Evolutionary conservation across 73 alveolate genomes (phyloP).

Genomic region (Symbiodinium pilosum): DNA sequence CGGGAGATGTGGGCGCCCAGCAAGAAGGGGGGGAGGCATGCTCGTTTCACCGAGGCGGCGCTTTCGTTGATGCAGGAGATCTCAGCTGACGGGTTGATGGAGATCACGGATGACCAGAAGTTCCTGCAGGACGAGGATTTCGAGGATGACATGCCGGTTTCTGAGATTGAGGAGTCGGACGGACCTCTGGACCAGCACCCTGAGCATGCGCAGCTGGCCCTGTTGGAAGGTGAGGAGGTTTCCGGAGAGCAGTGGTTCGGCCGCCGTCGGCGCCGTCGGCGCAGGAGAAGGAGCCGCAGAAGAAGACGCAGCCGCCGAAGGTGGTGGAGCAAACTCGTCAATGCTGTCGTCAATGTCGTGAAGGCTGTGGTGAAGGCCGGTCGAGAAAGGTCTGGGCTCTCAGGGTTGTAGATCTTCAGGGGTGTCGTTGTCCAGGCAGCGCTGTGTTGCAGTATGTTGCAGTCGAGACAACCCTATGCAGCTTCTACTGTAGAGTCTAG

Average conservation of each 20-base stretch:
- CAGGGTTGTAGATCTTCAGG: not conserved
- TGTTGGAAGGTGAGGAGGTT: not conserved
- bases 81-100: not conserved
- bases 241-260: not conserved
- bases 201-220: constrained; percentile 1
- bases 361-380: not conserved
- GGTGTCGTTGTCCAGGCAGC: too few species aligned
- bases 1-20: too few species aligned
- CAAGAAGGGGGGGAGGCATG: not conserved
- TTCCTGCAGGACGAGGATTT: not conserved
- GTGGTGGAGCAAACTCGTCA: not conserved
- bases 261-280: not conserved
- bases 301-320: not conserved
- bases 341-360: not conserved
- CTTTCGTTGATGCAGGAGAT: not conserved
- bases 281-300: not conserved
- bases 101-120: not conserved
- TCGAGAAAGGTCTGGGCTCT: not conserved
- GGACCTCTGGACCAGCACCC: not conserved
- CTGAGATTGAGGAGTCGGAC: not conserved
- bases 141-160: not conserved
- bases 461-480: too few species aligned
- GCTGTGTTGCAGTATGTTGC: too few species aligned
- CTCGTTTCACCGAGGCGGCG: not conserved
- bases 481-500: too few species aligned